These are phyloP conservation scores for Rhizophora apiculata DNA, from an alignment of 345 rosid genomes.

Conservation along the genomic window DNA sequence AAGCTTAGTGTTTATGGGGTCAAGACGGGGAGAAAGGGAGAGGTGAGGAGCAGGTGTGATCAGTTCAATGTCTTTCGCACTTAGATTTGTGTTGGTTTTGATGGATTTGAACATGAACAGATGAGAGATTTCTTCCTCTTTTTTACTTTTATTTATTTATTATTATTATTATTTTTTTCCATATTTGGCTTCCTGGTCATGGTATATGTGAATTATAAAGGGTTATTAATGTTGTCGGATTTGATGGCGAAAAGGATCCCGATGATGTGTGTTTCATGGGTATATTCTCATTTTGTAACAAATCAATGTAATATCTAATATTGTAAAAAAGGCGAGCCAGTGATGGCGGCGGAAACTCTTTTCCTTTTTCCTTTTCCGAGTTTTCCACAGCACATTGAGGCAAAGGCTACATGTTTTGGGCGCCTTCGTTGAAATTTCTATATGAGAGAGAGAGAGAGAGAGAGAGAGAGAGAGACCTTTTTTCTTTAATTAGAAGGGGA, in stretches of 20 bases:
- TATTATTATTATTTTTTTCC: background rate
- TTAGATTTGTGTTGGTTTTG: background rate
- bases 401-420: too few species aligned
- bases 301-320: background rate
- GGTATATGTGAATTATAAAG: background rate
- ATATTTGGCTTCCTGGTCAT: background rate
- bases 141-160: background rate
- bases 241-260: background rate
- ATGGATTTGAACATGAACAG: conserved; percentile 6
- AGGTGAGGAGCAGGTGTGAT: conserved; percentile 56
- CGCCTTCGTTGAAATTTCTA: too few species aligned
- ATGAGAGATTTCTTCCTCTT: too few species aligned
- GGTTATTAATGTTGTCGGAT: background rate
- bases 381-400: too few species aligned
- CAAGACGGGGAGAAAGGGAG: conserved; percentile 51
- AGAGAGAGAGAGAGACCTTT: too few species aligned
- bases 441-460: too few species aligned
- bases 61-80: conserved; percentile 38
- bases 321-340: background rate
- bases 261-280: background rate
- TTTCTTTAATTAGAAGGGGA: too few species aligned
- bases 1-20: conserved; percentile 40
- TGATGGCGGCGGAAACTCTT: background rate
- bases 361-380: too few species aligned
- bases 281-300: background rate